These are phyloP conservation scores for Harrya chromipes DNA, from an alignment of 768 basidiomycete species.

Conservation along the genomic window DNA sequence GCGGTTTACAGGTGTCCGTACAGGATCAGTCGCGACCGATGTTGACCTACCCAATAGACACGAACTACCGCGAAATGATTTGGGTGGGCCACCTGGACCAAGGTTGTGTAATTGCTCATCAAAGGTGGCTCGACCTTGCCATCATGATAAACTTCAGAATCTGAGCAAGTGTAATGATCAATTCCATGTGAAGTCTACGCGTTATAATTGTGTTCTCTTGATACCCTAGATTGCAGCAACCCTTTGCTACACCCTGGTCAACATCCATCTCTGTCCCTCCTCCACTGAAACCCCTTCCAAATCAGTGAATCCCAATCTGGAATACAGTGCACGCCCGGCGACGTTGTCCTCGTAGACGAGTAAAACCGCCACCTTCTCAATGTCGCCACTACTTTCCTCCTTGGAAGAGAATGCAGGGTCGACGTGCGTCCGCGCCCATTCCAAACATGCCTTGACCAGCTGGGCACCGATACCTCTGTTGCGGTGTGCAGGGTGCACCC, in stretches of 20 bases:
- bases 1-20: too few relatives aligned
- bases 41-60: too few relatives aligned
- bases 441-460: conserved; percentile 18
- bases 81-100: too few relatives aligned
- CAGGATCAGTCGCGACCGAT: too few relatives aligned
- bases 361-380: conserved; percentile 19
- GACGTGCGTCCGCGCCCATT: conserved; percentile 23
- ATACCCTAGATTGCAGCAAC: too few relatives aligned
- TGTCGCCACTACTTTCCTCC: neutral
- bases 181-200: too few relatives aligned
- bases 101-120: too few relatives aligned
- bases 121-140: too few relatives aligned
- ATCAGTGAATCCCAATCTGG: conserved; percentile 19
- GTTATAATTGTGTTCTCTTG: too few relatives aligned
- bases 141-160: too few relatives aligned
- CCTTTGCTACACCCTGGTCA: conserved; percentile 30
- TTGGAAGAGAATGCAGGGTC: conserved; percentile 7
- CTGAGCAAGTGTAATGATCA: too few relatives aligned
- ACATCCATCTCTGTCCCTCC: conserved; percentile 24
- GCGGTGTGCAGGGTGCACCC: conserved; percentile 28
- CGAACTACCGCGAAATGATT: too few relatives aligned
- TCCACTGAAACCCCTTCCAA: conserved; percentile 2
- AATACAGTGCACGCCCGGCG: conserved; percentile 18
- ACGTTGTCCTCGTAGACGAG: conserved; percentile 14
- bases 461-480: conserved; percentile 16